Evolutionary conservation across 1,139 yeast species (phyloP).

Genomic region (Geotrichum restrictum): DNA sequence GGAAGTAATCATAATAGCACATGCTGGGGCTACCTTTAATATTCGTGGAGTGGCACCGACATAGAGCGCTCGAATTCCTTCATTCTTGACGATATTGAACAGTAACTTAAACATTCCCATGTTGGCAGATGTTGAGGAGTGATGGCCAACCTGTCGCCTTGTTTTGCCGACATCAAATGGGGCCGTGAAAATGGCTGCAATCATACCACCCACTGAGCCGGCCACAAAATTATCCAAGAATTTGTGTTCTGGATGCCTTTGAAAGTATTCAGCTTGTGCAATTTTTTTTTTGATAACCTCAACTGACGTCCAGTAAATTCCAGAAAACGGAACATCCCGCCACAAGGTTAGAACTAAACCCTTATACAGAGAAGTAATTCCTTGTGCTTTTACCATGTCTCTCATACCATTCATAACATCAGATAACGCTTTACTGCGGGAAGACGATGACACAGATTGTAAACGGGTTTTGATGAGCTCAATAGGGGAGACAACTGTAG

Average conservation of each 20-base stretch:
- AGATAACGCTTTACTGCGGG: slow-evolving; percentile 34
- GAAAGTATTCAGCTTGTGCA: slow-evolving; percentile 27
- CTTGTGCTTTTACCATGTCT: slow-evolving; percentile 53
- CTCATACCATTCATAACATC: slow-evolving; percentile 52
- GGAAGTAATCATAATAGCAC: slow-evolving; percentile 97
- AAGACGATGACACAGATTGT: slow-evolving; percentile 58
- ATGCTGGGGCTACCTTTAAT: slow-evolving; percentile 89
- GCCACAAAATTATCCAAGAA: slow-evolving; percentile 73
- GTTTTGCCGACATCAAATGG: slow-evolving; percentile 98
- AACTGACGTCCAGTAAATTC: slow-evolving; percentile 83
- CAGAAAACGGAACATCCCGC: slow-evolving; percentile 97
- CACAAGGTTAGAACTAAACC: slow-evolving; percentile 86
- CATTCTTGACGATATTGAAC: slow-evolving; percentile 56
- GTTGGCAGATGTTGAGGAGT: slow-evolving; percentile 34
- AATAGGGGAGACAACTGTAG: slow-evolving; percentile 80
- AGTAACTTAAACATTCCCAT: slow-evolving; percentile 62
- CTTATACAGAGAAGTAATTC: slow-evolving; percentile 64
- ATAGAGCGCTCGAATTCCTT: slow-evolving; percentile 74
- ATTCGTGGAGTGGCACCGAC: slow-evolving; percentile 84
- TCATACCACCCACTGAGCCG: slow-evolving; percentile 79
- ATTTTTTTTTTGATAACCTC: slow-evolving; percentile 34
- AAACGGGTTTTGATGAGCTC: slow-evolving; percentile 83
- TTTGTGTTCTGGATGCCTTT: slow-evolving; percentile 44
- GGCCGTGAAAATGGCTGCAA: slow-evolving; percentile 83
- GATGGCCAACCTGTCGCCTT: slow-evolving; percentile 64